Evolutionary conservation across 768 basidiomycete genomes (phyloP).

Genomic region (Gautieria morchelliformis): DNA sequence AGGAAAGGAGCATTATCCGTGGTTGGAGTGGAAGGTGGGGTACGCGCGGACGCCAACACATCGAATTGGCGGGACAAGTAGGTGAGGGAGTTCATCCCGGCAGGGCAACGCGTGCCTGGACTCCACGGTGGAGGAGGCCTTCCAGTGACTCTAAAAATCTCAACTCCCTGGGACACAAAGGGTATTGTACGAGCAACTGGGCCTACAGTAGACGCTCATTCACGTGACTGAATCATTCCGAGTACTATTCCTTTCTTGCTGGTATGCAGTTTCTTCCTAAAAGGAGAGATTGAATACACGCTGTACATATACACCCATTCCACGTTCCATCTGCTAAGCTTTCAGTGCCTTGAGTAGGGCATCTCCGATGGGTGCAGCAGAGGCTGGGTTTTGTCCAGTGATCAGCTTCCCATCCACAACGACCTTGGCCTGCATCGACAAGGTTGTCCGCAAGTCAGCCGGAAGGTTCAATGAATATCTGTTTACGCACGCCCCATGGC

Average conservation of each 20-base stretch:
- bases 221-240: background rate
- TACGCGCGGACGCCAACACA: constrained; percentile 47
- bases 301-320: too few species aligned
- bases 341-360: constrained; percentile 45
- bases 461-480: background rate
- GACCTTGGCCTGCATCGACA: constrained; percentile 30
- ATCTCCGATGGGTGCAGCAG: constrained; percentile 46
- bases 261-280: too few species aligned
- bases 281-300: too few species aligned
- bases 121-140: background rate
- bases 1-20: constrained; percentile 24
- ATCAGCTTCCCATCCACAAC: constrained; percentile 49
- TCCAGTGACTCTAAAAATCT: background rate
- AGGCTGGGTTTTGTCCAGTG: constrained; percentile 71
- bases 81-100: constrained; percentile 70
- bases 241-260: background rate
- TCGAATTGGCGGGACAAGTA: constrained; percentile 80
- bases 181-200: background rate
- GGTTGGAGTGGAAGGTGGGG: constrained; percentile 49
- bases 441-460: too few species aligned
- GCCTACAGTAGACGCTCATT: background rate
- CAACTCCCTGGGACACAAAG: too few species aligned
- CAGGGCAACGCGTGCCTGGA: background rate
- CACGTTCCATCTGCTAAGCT: background rate
- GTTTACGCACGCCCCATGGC: constrained; percentile 43